Base-by-base conservation (phyloP, 768 basidiomycete species). In the Vararia minispora region DNA sequence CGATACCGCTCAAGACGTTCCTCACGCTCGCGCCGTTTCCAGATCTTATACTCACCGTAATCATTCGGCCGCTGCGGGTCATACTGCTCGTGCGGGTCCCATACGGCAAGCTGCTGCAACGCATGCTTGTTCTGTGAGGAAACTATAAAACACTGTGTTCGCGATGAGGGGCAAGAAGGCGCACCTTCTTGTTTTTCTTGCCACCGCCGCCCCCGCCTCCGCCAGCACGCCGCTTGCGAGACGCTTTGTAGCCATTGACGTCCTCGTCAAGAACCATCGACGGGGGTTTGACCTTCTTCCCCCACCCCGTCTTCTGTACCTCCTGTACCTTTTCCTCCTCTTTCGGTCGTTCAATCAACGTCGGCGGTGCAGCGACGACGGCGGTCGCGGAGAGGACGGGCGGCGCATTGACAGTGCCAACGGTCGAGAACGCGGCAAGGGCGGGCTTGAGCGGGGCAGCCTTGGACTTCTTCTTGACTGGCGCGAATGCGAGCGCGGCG, bases 191-290 rank as follows among this genome's bases (percentile, higher is more conserved):
- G 16, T 69, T 62, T 41, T 65, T 71, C 55, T 64, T 69, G 7
- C 59, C 58, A 4, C 57, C 53, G 5, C 57, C 66, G 37, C 73
- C 74, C 5, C 72, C 72, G 12, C 67, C 71, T 1, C 68, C 71
- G 12, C 59, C 66, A 44, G 69, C 66, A 45, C 65, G 75, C 42
- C 70, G 75, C 38, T 71, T 74, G 32, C 70, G 62, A 9, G 67
- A 64, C 10, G 68, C 51, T 50, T 75, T 81, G 58, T 81, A 91
- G 1, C 87, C 87, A 41, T 90, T 90, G 45, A 90, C 66, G 44
- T 90, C 85, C 43, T 90, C 88, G 43, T 90, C 87, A 8, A 91
- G 71, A 16, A 89, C 67, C 85, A 91, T 89, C 1, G 83, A 83
- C 3, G 88, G 88, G 12, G 88, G 87, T 50, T 88, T 88, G 53